phyloP scores from a whole-genome alignment of 2,329 filamentous ascomycete species.

The Cladosporium sp. region DNA sequence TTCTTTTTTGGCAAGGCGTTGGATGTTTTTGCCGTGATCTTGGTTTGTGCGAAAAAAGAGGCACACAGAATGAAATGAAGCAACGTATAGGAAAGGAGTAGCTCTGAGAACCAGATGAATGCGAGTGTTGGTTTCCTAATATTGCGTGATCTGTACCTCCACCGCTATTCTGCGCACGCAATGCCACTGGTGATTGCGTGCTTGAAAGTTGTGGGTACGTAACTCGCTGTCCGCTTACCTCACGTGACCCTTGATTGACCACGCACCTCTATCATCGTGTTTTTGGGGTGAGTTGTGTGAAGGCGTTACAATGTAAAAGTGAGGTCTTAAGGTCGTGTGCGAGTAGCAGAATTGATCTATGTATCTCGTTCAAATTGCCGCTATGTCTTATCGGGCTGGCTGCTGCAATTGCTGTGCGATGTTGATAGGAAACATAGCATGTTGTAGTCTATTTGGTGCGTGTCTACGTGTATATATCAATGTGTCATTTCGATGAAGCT shows the following conservation, averaged over 20 bases:
- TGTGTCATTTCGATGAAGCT: too few species aligned
- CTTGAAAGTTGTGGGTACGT: not conserved
- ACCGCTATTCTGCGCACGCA: not conserved
- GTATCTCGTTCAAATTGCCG: too few species aligned
- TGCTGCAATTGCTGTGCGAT: too few species aligned
- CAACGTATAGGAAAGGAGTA: not conserved
- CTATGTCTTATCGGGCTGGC: too few species aligned
- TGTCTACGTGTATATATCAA: too few species aligned
- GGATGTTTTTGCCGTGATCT: not conserved
- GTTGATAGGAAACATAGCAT: too few species aligned
- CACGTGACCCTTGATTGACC: not conserved
- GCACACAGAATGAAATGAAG: not conserved
- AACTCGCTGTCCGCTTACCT: not conserved
- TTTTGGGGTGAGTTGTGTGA: too few species aligned
- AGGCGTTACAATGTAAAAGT: too few species aligned
- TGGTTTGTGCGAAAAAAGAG: not conserved
- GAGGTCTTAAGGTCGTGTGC: too few species aligned
- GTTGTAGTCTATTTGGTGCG: too few species aligned
- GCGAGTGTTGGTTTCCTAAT: not conserved
- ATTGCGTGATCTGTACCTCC: not conserved
- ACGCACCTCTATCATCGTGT: too few species aligned
- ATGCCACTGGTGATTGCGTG: slow-evolving; percentile 6
- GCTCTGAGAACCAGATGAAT: not conserved
- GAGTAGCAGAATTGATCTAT: too few species aligned
- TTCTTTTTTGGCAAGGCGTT: not conserved